Conservation (phyloP, 78 protist genomes). For the Dictyostelium brefeldianum region DNA sequence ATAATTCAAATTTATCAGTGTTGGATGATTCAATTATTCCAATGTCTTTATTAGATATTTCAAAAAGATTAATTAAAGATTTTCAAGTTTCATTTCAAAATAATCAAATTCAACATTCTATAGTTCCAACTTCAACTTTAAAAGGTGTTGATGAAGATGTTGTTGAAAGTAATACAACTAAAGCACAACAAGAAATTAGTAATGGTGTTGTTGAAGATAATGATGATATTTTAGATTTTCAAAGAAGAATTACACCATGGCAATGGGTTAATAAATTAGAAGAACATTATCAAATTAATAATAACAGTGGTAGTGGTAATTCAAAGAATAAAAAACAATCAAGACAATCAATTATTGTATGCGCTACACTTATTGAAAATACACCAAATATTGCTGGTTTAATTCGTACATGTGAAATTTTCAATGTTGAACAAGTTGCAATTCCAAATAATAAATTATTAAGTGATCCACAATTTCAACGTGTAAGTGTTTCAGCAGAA, state of each 20-base stretch:
- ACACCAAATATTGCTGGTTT: slow-evolving; percentile 89
- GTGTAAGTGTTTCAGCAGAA: slow-evolving; percentile 83
- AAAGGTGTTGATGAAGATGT: background rate
- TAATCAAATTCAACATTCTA: slow-evolving; percentile 3
- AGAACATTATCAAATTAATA: slow-evolving; percentile 23
- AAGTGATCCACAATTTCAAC: slow-evolving; percentile 80
- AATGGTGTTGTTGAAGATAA: background rate
- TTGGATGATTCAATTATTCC: slow-evolving; percentile 64
- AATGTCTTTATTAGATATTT: slow-evolving; percentile 71
- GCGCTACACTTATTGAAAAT: slow-evolving; percentile 82
- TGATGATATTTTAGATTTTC: slow-evolving; percentile 41
- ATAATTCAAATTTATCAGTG: slow-evolving; percentile 7
- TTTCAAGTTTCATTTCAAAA: slow-evolving; percentile 62
- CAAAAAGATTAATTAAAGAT: slow-evolving; percentile 70
- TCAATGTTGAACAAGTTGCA: slow-evolving; percentile 78
- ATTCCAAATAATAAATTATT: slow-evolving; percentile 64
- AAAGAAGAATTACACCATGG: slow-evolving; percentile 78
- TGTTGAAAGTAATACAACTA: too few species aligned
- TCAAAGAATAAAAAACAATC: background rate
- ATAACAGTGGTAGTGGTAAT: slow-evolving; percentile 11
- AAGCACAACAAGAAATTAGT: background rate
- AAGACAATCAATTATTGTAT: slow-evolving; percentile 82
- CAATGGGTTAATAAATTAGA: slow-evolving; percentile 42
- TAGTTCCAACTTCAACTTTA: background rate
- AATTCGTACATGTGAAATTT: slow-evolving; percentile 84